Evolutionary conservation across 2,329 filamentous ascomycete species (phyloP).

Genomic region (Acephala macrosclerotiorum): DNA sequence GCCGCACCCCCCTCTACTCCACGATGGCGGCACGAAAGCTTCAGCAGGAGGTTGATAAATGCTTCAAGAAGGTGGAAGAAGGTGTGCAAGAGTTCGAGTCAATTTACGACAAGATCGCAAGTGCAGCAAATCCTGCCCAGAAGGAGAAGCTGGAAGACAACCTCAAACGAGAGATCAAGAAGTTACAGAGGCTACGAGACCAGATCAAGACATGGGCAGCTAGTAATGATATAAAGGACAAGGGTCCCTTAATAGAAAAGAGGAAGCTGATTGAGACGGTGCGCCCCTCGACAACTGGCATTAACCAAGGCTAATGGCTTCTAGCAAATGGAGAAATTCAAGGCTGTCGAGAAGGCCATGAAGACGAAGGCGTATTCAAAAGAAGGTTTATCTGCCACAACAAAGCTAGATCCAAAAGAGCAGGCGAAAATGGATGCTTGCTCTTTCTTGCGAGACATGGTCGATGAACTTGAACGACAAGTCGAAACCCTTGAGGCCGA

Average conservation of each 20-base stretch:
- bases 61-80: slow-evolving; percentile 98
- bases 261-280: slow-evolving; percentile 98
- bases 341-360: slow-evolving; percentile 99
- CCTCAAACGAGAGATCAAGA: slow-evolving; percentile 99
- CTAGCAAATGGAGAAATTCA: slow-evolving; percentile 99
- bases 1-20: slow-evolving; percentile 38
- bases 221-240: slow-evolving; percentile 99
- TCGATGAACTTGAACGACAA: slow-evolving; percentile 92
- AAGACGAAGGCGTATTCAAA: slow-evolving; percentile 99
- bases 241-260: slow-evolving; percentile 91
- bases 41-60: slow-evolving; percentile 98
- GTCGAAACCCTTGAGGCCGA: slow-evolving; percentile 94
- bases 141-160: slow-evolving; percentile 99
- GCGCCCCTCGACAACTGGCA: slow-evolving; percentile 29
- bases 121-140: slow-evolving; percentile 90
- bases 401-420: slow-evolving; percentile 96
- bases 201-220: slow-evolving; percentile 99
- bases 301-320: slow-evolving; percentile 42
- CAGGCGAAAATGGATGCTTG: slow-evolving; percentile 89
- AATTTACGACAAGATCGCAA: slow-evolving; percentile 98
- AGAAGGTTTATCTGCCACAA: slow-evolving; percentile 89
- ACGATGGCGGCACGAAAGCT: slow-evolving; percentile 95
- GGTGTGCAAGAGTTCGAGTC: slow-evolving; percentile 90
- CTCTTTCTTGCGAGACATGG: slow-evolving; percentile 85
- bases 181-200: slow-evolving; percentile 94